A percentile compares a stretch with the other conserved stretches of the same genome.
phyloP scores from a whole-genome alignment of 148 eudicot genomes.

The Dianthus caryophyllus region DNA sequence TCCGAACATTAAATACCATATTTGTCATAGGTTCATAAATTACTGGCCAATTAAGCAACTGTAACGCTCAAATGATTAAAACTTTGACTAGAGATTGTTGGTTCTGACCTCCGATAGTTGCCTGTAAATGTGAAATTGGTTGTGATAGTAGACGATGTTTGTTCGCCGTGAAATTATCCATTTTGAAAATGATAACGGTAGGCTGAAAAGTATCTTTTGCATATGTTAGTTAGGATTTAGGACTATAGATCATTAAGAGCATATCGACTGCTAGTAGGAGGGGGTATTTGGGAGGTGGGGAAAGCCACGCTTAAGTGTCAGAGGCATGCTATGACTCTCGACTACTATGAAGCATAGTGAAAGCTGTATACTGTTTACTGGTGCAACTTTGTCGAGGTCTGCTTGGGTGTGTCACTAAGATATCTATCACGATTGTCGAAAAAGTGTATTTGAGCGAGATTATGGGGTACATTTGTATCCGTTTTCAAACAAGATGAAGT shows the following conservation, averaged over 20 bases:
- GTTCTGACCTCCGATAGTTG: no score
- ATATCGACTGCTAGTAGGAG: not conserved
- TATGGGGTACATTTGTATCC: not conserved
- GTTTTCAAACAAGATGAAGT: not conserved
- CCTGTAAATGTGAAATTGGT: no score
- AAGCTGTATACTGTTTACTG: no score
- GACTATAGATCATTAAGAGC: not conserved
- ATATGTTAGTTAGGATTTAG: not conserved
- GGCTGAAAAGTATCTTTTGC: not conserved
- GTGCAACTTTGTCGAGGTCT: not conserved
- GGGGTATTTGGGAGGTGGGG: not conserved
- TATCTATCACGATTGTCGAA: not conserved
- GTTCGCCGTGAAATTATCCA: not conserved
- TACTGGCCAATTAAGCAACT: not conserved
- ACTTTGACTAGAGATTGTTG: no score
- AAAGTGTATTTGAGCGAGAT: not conserved
- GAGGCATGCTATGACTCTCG: not conserved
- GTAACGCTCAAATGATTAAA: not conserved
- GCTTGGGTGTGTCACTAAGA: not conserved
- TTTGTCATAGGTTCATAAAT: not conserved
- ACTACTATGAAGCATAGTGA: not conserved
- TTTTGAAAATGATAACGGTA: not conserved
- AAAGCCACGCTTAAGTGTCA: not conserved
- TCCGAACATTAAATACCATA: not conserved
- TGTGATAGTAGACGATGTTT: no score